phyloP scores from a whole-genome alignment of 371 early-diverging fungal genomes.

The Mucor piriformis region DNA sequence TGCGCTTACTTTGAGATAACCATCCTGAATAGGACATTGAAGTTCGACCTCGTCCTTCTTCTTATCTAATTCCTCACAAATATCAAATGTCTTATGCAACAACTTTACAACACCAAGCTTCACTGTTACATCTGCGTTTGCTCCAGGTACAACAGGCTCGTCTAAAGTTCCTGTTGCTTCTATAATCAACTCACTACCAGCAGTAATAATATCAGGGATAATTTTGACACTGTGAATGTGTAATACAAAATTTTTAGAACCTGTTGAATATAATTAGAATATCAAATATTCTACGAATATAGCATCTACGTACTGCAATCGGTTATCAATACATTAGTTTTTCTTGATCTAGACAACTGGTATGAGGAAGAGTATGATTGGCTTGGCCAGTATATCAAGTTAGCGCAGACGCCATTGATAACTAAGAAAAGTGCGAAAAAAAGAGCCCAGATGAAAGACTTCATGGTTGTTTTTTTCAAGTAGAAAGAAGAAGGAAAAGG shows the following conservation, averaged over 20 bases:
- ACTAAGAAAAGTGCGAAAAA: background rate
- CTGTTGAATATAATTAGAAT: background rate
- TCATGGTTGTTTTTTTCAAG: background rate
- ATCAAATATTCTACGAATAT: too few species aligned
- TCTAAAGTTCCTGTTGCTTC: conserved; percentile 12
- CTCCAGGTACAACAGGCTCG: conserved; percentile 1
- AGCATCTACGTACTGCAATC: conserved; percentile 9
- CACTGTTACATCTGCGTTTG: conserved; percentile 15
- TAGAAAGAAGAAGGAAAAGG: background rate
- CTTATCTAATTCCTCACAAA: conserved; percentile 18
- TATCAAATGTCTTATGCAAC: conserved; percentile 20
- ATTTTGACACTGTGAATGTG: conserved; percentile 4
- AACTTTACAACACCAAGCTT: conserved; percentile 21
- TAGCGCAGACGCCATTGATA: background rate
- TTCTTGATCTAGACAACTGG: background rate
- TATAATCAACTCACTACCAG: conserved; percentile 21
- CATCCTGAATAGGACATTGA: conserved; percentile 26
- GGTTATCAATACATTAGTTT: conserved; percentile 1
- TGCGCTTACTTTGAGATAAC: conserved; percentile 8
- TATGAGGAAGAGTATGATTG: background rate
- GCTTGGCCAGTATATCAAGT: background rate
- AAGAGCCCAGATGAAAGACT: background rate
- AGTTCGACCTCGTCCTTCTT: conserved; percentile 20
- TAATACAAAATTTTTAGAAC: background rate
- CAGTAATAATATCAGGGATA: conserved; percentile 12